These are phyloP conservation scores for Lecanicillium sp. DNA, from an alignment of 2,329 filamentous ascomycete genomes.

Conservation along the genomic window DNA sequence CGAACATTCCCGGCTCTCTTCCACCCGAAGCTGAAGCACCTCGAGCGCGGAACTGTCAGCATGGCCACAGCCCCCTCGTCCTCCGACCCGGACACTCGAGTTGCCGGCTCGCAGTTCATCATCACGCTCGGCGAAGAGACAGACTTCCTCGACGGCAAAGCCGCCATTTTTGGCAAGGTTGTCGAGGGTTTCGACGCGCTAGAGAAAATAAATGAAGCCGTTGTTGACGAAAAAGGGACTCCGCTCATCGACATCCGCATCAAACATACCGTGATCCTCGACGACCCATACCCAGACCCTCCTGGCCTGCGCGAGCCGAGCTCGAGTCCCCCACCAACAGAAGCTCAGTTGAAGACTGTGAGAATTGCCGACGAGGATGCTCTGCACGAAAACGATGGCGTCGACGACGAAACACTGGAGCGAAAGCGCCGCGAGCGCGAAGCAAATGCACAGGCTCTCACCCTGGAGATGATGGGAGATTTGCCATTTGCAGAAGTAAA, in stretches of 20 bases:
- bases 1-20: slow-evolving; percentile 80
- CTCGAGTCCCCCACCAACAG: slow-evolving; percentile 71
- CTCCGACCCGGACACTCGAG: slow-evolving; percentile 68
- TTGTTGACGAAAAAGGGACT: slow-evolving; percentile 76
- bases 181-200: slow-evolving; percentile 92
- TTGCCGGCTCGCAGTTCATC: slow-evolving; percentile 89
- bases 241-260: slow-evolving; percentile 93
- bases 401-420: slow-evolving; percentile 74
- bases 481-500: slow-evolving; percentile 96
- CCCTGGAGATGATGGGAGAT: slow-evolving; percentile 95
- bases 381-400: slow-evolving; percentile 60
- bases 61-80: slow-evolving; percentile 85
- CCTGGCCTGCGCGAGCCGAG: slow-evolving; percentile 67
- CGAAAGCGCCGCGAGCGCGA: slow-evolving; percentile 78
- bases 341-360: slow-evolving; percentile 82
- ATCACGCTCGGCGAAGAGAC: slow-evolving; percentile 84
- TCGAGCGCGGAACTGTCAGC: slow-evolving; percentile 85
- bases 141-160: slow-evolving; percentile 85
- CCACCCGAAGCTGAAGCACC: slow-evolving; percentile 79
- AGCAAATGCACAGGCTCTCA: slow-evolving; percentile 86
- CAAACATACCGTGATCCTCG: slow-evolving; percentile 82
- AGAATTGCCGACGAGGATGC: slow-evolving; percentile 86
- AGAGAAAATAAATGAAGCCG: slow-evolving; percentile 87
- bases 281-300: slow-evolving; percentile 87
- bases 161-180: slow-evolving; percentile 90